phyloP scores from a whole-genome alignment of 345 rosid species.

The Aquilaria sinensis region DNA sequence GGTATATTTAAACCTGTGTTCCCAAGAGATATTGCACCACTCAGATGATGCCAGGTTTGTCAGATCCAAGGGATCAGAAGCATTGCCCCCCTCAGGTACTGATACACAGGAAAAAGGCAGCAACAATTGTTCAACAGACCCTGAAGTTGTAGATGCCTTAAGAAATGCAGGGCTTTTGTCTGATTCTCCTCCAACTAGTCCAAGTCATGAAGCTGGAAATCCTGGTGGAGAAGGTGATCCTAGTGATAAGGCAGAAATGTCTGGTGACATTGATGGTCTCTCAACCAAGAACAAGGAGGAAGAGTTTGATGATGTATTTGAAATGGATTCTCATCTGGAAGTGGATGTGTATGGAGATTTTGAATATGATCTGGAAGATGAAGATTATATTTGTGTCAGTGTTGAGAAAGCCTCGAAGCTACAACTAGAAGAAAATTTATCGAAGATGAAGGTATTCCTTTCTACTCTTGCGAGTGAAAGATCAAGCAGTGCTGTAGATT shows the following conservation, averaged over 20 bases:
- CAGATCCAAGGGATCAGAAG: conserved; percentile 28
- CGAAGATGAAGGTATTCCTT: conserved; percentile 69
- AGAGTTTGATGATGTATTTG: conserved; percentile 60
- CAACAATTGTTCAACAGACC: conserved; percentile 35
- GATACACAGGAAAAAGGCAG: conserved; percentile 28
- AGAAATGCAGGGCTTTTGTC: conserved; percentile 85
- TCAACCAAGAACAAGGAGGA: conserved; percentile 29
- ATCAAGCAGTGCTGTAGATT: conserved; percentile 15
- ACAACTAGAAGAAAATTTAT: conserved; percentile 42
- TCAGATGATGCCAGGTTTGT: conserved; percentile 33
- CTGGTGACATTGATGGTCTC: conserved; percentile 27
- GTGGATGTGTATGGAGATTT: conserved; percentile 81
- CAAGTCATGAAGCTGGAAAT: conserved; percentile 28
- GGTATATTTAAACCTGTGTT: conserved; percentile 87
- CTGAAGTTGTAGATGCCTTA: conserved; percentile 52
- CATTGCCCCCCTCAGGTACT: conserved; percentile 24
- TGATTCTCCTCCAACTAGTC: conserved; percentile 93
- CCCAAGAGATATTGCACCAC: conserved; percentile 66
- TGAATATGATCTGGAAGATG: conserved; percentile 81
- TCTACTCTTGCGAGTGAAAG: conserved; percentile 51
- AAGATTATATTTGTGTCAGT: conserved; percentile 63
- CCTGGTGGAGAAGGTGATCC: conserved; percentile 13
- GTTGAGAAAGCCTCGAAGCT: conserved; percentile 34
- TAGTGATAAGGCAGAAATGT: conserved; percentile 20
- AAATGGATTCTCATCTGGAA: conserved; percentile 54